These are phyloP conservation scores for Truncatella angustata DNA, from an alignment of 2,329 filamentous ascomycete species.

Conservation along the genomic window DNA sequence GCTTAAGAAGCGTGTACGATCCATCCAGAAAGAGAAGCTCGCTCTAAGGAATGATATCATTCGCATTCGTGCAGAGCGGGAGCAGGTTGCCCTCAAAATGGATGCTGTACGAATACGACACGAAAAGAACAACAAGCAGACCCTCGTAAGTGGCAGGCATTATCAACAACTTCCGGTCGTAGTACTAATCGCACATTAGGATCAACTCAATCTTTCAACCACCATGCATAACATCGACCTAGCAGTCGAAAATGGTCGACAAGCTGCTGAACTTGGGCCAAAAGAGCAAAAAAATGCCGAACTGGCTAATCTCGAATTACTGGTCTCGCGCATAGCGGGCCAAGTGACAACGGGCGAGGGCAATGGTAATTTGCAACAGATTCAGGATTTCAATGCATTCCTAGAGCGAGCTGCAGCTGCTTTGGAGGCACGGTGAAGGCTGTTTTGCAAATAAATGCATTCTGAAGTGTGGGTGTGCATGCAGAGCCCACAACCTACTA, in stretches of 20 bases:
- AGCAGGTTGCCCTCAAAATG: slow-evolving; percentile 61
- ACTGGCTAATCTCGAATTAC: slow-evolving; percentile 55
- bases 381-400: slow-evolving; percentile 62
- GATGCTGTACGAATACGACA: slow-evolving; percentile 61
- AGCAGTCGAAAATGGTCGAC: slow-evolving; percentile 49
- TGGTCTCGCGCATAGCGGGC: slow-evolving; percentile 52
- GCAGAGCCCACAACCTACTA: too few relatives aligned
- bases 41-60: slow-evolving; percentile 59
- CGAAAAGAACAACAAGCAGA: slow-evolving; percentile 51
- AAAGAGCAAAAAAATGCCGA: slow-evolving; percentile 48
- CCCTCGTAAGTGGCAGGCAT: slow-evolving; percentile 40
- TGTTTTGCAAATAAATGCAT: neutral
- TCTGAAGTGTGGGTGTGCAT: neutral
- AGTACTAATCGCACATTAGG: slow-evolving; percentile 21
- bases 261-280: slow-evolving; percentile 44
- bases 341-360: slow-evolving; percentile 47
- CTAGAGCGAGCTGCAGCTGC: slow-evolving; percentile 58
- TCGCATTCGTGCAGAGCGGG: slow-evolving; percentile 55
- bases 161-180: neutral
- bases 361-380: slow-evolving; percentile 54
- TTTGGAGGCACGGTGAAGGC: slow-evolving; percentile 42
- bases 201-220: slow-evolving; percentile 53
- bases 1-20: slow-evolving; percentile 55
- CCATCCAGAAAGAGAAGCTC: slow-evolving; percentile 57
- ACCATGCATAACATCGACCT: slow-evolving; percentile 63